phyloP scores from a whole-genome alignment of 345 rosid genomes.

The Citrus australasica region DNA sequence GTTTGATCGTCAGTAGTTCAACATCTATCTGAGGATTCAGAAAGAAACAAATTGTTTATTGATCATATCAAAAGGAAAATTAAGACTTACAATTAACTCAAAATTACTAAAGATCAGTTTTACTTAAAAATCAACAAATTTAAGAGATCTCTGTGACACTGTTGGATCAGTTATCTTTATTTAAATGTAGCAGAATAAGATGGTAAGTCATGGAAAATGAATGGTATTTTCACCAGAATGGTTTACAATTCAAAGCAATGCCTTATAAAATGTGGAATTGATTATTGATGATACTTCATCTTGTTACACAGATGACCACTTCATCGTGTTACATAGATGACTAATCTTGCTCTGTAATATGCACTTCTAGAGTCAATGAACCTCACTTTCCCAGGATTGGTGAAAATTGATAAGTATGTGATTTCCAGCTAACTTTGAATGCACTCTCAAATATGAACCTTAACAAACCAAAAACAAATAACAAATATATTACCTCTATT shows the following conservation, averaged over 20 bases:
- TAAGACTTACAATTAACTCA: too few species aligned
- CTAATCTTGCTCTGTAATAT: not conserved
- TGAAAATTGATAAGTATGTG: not conserved
- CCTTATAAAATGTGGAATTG: not conserved
- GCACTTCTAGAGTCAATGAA: not conserved
- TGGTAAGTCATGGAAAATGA: not conserved
- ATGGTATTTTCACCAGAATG: not conserved
- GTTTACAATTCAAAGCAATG: not conserved
- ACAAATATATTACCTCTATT: conserved; percentile 54
- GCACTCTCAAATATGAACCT: not conserved
- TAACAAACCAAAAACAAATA: not conserved
- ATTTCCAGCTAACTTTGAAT: not conserved
- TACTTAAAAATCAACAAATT: too few species aligned
- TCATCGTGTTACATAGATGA: not conserved
- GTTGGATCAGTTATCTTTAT: too few species aligned
- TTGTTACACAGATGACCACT: not conserved
- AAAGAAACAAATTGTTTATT: not conserved
- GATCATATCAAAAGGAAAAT: too few species aligned
- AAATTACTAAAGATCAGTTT: too few species aligned
- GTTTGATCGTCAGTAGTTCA: conserved; percentile 83
- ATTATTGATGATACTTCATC: too few species aligned
- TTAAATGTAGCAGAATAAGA: too few species aligned
- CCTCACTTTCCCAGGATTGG: not conserved
- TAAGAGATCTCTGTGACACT: too few species aligned
- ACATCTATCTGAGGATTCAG: conserved; percentile 67